These are phyloP conservation scores for Jaltomata sinuosa DNA, from an alignment of 257 asterid species.

Conservation along the genomic window DNA sequence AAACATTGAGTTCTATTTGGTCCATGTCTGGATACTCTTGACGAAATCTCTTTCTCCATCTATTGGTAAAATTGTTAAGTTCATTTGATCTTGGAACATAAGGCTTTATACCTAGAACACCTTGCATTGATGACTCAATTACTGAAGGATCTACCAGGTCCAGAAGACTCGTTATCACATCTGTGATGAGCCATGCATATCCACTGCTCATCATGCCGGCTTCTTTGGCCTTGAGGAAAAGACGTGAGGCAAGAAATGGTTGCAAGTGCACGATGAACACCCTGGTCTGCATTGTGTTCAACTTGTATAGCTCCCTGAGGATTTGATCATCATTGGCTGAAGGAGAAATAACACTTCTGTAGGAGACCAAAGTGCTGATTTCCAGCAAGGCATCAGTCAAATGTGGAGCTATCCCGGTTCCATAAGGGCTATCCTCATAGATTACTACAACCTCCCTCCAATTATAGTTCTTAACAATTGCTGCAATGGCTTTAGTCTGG, in stretches of 20 bases:
- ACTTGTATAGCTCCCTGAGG: conserved; percentile 16
- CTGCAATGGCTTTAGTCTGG: conserved; percentile 44
- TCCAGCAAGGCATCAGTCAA: conserved; percentile 20
- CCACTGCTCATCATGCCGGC: conserved; percentile 36
- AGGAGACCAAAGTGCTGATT: conserved; percentile 9
- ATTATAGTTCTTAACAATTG: conserved; percentile 20
- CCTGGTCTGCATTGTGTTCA: conserved; percentile 32
- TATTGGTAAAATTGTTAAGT: conserved; percentile 8
- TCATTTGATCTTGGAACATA: conserved; percentile 19
- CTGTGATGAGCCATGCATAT: conserved; percentile 44
- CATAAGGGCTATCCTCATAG: conserved; percentile 25
- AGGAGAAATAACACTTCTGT: conserved; percentile 24
- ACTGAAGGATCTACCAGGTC: conserved; percentile 16
- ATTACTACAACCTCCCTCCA: conserved; percentile 38
- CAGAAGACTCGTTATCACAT: conserved; percentile 27
- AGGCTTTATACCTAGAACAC: conserved; percentile 42
- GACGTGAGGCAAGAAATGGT: conserved; percentile 24
- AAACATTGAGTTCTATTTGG: conserved; percentile 19
- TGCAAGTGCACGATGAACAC: conserved; percentile 39
- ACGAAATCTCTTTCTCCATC: conserved; percentile 34
- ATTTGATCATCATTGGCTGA: conserved; percentile 25
- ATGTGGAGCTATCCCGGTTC: conserved; percentile 30
- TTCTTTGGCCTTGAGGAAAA: conserved; percentile 25
- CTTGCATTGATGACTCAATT: conserved; percentile 41
- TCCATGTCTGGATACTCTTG: conserved; percentile 30